Evolutionary conservation across 176 grass and related monocot species (phyloP).

Genomic region (Urochloa ruziziensis): DNA sequence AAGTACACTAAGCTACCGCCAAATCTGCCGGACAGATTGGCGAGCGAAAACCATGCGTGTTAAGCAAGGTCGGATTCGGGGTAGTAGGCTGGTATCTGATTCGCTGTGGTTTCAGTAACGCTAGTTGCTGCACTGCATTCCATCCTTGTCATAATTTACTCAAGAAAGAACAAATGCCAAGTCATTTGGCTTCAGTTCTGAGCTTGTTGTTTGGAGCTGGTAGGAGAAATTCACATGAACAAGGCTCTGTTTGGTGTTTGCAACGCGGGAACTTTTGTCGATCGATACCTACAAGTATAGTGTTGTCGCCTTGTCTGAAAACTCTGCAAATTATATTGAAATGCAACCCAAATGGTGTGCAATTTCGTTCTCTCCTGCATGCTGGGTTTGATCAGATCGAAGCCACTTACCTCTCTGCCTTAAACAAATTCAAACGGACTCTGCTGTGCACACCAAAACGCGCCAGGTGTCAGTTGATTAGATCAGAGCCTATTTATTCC

Average conservation of each 20-base stretch:
- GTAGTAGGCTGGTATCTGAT: background rate
- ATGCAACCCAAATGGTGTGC: background rate
- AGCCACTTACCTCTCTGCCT: background rate
- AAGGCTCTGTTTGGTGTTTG: background rate
- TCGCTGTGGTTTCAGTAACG: too few relatives aligned
- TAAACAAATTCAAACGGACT: background rate
- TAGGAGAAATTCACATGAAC: background rate
- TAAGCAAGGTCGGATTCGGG: constrained; percentile 20
- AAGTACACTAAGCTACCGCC: constrained; percentile 26
- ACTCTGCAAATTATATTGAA: background rate
- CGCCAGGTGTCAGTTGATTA: too few relatives aligned
- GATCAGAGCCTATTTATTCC: background rate
- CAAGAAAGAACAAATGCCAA: background rate
- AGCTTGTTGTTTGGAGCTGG: background rate
- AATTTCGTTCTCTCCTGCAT: background rate
- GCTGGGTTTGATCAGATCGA: background rate
- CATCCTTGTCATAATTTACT: background rate
- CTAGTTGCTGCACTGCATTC: too few relatives aligned
- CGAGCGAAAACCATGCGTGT: background rate
- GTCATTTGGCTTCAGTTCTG: background rate
- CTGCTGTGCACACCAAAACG: background rate
- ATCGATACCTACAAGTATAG: background rate
- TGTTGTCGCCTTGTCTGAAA: background rate
- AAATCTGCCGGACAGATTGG: constrained; percentile 38
- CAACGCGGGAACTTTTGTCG: background rate